These are phyloP conservation scores for Lactarius sanguifluus DNA, from an alignment of 768 basidiomycete species.

Conservation along the genomic window DNA sequence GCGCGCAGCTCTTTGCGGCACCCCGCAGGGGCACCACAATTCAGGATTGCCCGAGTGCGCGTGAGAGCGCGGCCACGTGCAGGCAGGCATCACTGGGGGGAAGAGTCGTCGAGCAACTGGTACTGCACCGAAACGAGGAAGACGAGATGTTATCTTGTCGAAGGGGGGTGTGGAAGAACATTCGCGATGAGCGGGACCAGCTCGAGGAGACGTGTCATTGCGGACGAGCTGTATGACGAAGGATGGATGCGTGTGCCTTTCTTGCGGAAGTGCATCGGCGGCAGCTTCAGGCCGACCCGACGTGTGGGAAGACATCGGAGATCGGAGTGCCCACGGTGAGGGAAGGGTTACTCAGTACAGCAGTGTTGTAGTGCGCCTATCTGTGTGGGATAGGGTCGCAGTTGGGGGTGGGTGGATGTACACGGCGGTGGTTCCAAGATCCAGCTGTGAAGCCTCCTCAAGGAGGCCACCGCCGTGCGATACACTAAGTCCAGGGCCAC, in stretches of 20 bases:
- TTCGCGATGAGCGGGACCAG: constrained; percentile 5
- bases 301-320: constrained; percentile 12
- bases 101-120: constrained; percentile 11
- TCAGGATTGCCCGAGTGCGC: constrained; percentile 5
- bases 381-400: constrained; percentile 22
- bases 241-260: constrained; percentile 1
- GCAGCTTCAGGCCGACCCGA: constrained; percentile 18
- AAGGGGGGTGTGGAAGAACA: constrained; percentile 18
- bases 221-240: constrained; percentile 11
- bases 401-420: constrained; percentile 26
- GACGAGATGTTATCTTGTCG: neutral
- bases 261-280: constrained; percentile 18
- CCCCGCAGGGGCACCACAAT: constrained; percentile 22
- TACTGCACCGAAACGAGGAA: neutral
- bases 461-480: constrained; percentile 14
- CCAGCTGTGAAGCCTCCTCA: neutral
- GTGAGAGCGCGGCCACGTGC: constrained; percentile 21
- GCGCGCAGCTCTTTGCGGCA: constrained; percentile 27
- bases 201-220: constrained; percentile 25
- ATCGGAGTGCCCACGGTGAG: constrained; percentile 13
- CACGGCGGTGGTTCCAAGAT: constrained; percentile 8
- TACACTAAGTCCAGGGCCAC: constrained; percentile 16
- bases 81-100: neutral
- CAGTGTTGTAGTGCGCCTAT: constrained; percentile 23
- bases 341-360: constrained; percentile 15